Evolutionary conservation across 2,329 filamentous ascomycete genomes (phyloP).

Genomic region (Curvularia hawaiiensis): DNA sequence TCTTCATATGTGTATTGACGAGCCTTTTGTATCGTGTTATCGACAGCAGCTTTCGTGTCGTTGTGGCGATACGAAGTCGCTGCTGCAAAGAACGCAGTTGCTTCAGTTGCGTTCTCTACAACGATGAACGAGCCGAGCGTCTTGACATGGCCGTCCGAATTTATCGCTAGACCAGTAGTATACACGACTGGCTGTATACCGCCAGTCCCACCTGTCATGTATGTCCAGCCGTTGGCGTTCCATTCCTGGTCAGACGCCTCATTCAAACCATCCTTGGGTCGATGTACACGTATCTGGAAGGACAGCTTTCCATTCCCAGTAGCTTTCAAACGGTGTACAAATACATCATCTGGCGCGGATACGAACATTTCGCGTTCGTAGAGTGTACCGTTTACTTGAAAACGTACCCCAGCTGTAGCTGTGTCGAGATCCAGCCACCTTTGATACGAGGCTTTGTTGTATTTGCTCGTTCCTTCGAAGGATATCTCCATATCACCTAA

Average conservation of each 20-base stretch:
- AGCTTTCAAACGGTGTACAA: constrained; percentile 6
- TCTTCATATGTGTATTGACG: constrained; percentile 26
- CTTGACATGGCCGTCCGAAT: constrained; percentile 11
- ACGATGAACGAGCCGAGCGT: constrained; percentile 9
- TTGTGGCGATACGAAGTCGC: constrained; percentile 48
- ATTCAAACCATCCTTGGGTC: constrained; percentile 9
- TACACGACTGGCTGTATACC: constrained; percentile 6
- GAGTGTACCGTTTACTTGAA: constrained; percentile 3
- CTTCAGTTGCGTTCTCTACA: constrained; percentile 39
- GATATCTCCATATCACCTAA: constrained; percentile 9
- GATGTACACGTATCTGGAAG: constrained; percentile 12
- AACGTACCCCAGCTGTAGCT: not conserved
- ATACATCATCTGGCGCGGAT: constrained; percentile 19
- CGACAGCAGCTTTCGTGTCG: constrained; percentile 34
- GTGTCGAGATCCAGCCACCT: constrained; percentile 7
- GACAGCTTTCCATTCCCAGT: constrained; percentile 5
- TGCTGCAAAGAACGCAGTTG: constrained; percentile 48
- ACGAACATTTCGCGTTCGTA: constrained; percentile 12
- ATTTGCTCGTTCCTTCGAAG: constrained; percentile 7
- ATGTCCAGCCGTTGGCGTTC: constrained; percentile 5
- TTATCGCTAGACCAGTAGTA: constrained; percentile 6
- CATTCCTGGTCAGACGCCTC: constrained; percentile 11
- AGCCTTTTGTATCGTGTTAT: constrained; percentile 24
- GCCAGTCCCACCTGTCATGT: constrained; percentile 12
- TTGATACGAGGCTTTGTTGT: constrained; percentile 4